Percentiles rank a stretch among this genome's conserved stretches.
These are phyloP conservation scores for Penicillium sp. DNA, from an alignment of 2,329 filamentous ascomycete species.

Conservation along the genomic window DNA sequence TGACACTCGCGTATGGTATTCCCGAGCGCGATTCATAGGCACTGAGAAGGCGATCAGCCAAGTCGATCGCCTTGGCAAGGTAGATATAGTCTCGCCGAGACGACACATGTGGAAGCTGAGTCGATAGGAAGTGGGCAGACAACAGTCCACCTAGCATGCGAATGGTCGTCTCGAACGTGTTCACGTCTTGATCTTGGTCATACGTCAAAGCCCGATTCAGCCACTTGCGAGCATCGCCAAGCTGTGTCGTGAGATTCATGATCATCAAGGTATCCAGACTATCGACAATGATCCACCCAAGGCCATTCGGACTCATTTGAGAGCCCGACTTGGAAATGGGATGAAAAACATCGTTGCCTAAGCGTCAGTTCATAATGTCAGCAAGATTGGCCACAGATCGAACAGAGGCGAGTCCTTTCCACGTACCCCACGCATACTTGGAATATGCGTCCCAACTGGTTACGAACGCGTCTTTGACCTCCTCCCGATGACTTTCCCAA, in stretches of 20 bases:
- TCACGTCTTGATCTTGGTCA: constrained; percentile 90
- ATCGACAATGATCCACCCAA: constrained; percentile 98
- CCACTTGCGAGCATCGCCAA: constrained; percentile 84
- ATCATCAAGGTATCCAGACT: constrained; percentile 93
- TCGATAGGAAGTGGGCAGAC: constrained; percentile 92
- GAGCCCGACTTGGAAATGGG: constrained; percentile 71
- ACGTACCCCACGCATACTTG: no score
- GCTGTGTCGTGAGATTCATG: constrained; percentile 88
- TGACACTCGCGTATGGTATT: constrained; percentile 84
- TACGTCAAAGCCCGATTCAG: constrained; percentile 73
- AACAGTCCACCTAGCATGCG: constrained; percentile 92
- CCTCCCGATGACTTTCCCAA: no score
- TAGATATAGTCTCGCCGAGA: constrained; percentile 81
- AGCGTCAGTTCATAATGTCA: no score
- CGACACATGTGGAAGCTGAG: constrained; percentile 68
- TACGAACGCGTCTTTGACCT: no score
- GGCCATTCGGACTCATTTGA: constrained; percentile 79
- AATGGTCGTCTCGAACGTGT: constrained; percentile 96
- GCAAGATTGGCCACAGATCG: no score
- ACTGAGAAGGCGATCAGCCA: constrained; percentile 78
- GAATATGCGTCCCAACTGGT: no score
- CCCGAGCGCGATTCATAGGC: constrained; percentile 86
- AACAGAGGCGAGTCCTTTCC: no score
- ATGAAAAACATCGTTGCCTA: constrained; percentile 66
- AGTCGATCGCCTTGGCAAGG: constrained; percentile 87